Evolutionary conservation across 805 yeast genomes (phyloP), one percentile per base, ranked within the genome.

Genomic region (Suhomyces canberraensis): DNA sequence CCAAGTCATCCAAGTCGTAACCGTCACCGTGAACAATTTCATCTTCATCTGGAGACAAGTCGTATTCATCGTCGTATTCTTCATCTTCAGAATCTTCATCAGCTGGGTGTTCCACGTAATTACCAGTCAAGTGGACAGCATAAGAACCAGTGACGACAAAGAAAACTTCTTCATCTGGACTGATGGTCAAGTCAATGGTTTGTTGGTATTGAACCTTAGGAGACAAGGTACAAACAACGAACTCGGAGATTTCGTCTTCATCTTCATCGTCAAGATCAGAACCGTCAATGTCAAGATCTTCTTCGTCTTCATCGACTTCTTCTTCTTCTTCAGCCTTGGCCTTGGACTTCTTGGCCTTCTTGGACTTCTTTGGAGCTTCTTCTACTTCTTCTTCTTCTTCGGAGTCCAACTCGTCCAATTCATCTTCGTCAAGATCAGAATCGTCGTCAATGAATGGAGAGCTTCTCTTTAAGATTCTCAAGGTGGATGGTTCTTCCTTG

Each of bases 131-230:
- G 64, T 91, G 95, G 48, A 93, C 75, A 48, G 95, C 84, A 73
- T 89, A 91, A 18, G 97, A 88, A 58, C 98, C 98, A 44, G 96
- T 84, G 40, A 86, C 97, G 57, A 88, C 95, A 58, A 93, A 93
- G 72, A 74, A 81, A 44, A 93, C 88, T 58, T 90, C 95, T 71
- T 93, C 98, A 56, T 81, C 91, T 56, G 98, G 95, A 37, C 83
- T 76, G 56, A 93, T 84, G 56, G 95, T 86, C 48, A 93, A 69
- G 58, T 93, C 97, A 39, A 93, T 62, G 39, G 95, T 72, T 75
- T 91, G 98, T 74, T 93, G 99, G 66, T 61, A 84, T 62, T 81
- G 87, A 37, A 75, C 58, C 56, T 81, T 74, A 64, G 98, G 98
- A 37, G 95, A 81, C 47, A 93, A 75, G 37, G 98, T 93, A 69